Percentiles rank a stretch among this genome's conserved stretches.
phyloP scores from a whole-genome alignment of 805 yeast genomes.

The Pichia thaimueangensis region DNA sequence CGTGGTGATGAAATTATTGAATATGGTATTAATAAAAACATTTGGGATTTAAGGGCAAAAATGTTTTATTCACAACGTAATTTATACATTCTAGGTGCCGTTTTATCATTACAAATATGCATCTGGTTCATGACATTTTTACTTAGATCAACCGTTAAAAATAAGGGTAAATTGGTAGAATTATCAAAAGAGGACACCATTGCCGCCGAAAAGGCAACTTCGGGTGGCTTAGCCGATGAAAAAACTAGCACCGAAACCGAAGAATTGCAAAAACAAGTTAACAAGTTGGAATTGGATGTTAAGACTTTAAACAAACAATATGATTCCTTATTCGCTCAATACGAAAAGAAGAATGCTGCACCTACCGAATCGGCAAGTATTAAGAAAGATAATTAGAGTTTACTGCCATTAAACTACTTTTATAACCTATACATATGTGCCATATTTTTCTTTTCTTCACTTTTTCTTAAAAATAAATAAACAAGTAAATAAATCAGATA shows the following conservation, averaged over 20 bases:
- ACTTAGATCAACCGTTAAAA: constrained; percentile 38
- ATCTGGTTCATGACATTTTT: constrained; percentile 39
- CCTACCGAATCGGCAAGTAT: neutral
- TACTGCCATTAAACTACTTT: too few species aligned
- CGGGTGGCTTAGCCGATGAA: constrained; percentile 10
- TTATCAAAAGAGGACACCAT: constrained; percentile 13
- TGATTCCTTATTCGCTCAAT: constrained; percentile 35
- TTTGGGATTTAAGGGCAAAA: constrained; percentile 34
- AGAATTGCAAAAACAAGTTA: constrained; percentile 16
- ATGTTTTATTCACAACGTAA: constrained; percentile 54
- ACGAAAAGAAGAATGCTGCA: constrained; percentile 28
- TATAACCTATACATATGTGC: neutral
- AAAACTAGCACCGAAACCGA: constrained; percentile 2
- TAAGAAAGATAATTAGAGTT: constrained; percentile 2
- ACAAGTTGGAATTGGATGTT: constrained; percentile 17
- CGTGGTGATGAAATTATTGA: constrained; percentile 12
- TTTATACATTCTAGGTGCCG: constrained; percentile 50
- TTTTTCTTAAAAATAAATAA: neutral
- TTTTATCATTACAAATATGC: constrained; percentile 40
- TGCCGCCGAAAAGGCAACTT: neutral
- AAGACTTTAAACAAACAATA: constrained; percentile 39
- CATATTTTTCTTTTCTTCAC: neutral
- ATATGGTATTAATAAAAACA: constrained; percentile 16
- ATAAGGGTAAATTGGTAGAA: constrained; percentile 23
- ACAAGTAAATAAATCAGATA: too few species aligned